Base-by-base conservation (phyloP, 2,329 filamentous ascomycete species). In the Ophiostoma novo-ulmi region DNA sequence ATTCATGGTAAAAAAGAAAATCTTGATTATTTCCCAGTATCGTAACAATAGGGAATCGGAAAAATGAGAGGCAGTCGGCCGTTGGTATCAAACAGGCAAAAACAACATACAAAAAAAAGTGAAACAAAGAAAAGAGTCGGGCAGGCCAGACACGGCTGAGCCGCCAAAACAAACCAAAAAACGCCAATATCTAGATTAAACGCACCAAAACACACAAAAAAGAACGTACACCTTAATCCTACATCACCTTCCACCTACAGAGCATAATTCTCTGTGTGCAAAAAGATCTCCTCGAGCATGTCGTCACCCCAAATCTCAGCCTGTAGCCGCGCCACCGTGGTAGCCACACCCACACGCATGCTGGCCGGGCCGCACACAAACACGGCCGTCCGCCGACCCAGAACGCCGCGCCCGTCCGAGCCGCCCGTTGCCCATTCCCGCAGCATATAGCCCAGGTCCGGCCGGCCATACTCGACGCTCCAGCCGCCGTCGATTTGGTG, bases 221-320 rank as follows among this genome's bases (percentile, higher is more conserved):
- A 31, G 31, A 31, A 31, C 3, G 3, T 31, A 31, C 31, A 31
- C 31, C 31, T 31, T 31, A 10, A 10, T 58, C 52, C 48, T 55
- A 55, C 48, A 55, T 31, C 44, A 17, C 11, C 48, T 22, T n/a
- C 35, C 58, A 20, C 13, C 44, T 66, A 97, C 73, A 97, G 83
- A 69, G 93, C 92, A 81, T 97, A 97, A 79, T 97, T 97, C 83
- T 98, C 94, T 3, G 94, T 92, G 82, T 97, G 94, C 78, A 97
- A 80, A 79, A 94, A 97, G 70, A 98, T 91, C 85, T 97, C 94
- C 77, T 97, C 94, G 66, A 91, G 86, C 75, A 86, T 85, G 44
- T 89, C 87, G 75, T 93, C 89, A 6, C 86, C 88, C 90, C 92
- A 93, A 68, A 98, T 93, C 79, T 90, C 88, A 36, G 87, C 87